phyloP scores from a whole-genome alignment of 441 rosid genomes.

The Viola pubescens region DNA sequence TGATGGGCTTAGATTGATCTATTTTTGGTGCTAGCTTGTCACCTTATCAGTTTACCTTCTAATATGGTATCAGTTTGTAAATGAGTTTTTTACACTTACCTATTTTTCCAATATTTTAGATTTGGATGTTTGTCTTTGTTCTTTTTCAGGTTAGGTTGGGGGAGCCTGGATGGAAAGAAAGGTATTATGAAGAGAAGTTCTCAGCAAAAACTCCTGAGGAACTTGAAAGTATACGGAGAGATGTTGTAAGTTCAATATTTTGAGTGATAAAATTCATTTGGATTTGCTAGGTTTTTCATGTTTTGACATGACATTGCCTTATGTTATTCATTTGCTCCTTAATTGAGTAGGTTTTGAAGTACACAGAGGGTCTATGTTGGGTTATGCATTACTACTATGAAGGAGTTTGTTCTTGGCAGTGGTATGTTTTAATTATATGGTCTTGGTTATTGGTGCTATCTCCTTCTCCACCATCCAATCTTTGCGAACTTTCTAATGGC shows the following conservation, averaged over 20 bases:
- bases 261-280: neutral
- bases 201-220: slow-evolving; percentile 52
- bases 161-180: slow-evolving; percentile 85
- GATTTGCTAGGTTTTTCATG: slow-evolving; percentile 9
- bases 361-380: slow-evolving; percentile 94
- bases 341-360: slow-evolving; percentile 58
- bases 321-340: slow-evolving; percentile 19
- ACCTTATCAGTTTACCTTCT: too few relatives aligned
- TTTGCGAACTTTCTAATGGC: too few relatives aligned
- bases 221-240: slow-evolving; percentile 62
- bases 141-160: slow-evolving; percentile 64
- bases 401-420: slow-evolving; percentile 97
- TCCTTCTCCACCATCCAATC: too few relatives aligned
- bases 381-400: slow-evolving; percentile 92
- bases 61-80: too few relatives aligned
- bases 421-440: slow-evolving; percentile 49
- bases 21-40: too few relatives aligned
- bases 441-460: slow-evolving; percentile 3
- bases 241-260: slow-evolving; percentile 57
- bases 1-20: too few relatives aligned
- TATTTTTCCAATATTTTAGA: too few relatives aligned
- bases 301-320: slow-evolving; percentile 11
- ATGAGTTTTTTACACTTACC: too few relatives aligned
- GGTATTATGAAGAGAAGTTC: slow-evolving; percentile 89
- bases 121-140: neutral